Evolutionary conservation across 345 rosid species (phyloP).

Genomic region (Gossypium bickii): DNA sequence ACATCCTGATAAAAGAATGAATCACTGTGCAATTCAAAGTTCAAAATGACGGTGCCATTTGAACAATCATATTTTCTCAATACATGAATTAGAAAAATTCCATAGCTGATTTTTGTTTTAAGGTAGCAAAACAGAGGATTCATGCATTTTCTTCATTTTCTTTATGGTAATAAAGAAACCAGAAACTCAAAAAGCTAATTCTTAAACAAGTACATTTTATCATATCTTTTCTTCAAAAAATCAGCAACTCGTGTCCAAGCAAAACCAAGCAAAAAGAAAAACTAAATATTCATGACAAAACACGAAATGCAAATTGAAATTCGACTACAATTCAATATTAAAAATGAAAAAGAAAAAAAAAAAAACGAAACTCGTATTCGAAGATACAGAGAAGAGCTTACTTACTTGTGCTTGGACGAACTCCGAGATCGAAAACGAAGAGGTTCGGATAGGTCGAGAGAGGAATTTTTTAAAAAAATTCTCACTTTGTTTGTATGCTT

Average conservation of each 20-base stretch:
- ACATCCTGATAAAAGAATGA: neutral
- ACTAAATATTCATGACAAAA: neutral
- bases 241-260: neutral
- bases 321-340: neutral
- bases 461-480: neutral
- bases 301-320: neutral
- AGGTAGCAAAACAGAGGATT: slow-evolving; percentile 8
- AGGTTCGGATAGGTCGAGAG: slow-evolving; percentile 22
- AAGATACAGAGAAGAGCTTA: slow-evolving; percentile 27
- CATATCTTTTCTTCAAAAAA: neutral
- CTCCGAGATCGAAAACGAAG: slow-evolving; percentile 25
- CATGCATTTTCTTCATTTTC: neutral
- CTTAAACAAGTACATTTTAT: neutral
- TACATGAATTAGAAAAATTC: neutral
- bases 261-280: neutral
- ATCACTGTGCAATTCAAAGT: neutral
- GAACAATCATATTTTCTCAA: neutral
- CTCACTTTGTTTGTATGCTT: neutral
- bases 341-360: neutral
- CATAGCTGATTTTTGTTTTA: neutral
- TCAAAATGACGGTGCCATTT: neutral
- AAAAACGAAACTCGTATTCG: neutral
- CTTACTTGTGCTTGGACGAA: slow-evolving; percentile 21
- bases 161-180: no score
- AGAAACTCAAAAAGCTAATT: neutral